phyloP scores from a whole-genome alignment of 179 eudicot genomes.

The Monotropa hypopitys region DNA sequence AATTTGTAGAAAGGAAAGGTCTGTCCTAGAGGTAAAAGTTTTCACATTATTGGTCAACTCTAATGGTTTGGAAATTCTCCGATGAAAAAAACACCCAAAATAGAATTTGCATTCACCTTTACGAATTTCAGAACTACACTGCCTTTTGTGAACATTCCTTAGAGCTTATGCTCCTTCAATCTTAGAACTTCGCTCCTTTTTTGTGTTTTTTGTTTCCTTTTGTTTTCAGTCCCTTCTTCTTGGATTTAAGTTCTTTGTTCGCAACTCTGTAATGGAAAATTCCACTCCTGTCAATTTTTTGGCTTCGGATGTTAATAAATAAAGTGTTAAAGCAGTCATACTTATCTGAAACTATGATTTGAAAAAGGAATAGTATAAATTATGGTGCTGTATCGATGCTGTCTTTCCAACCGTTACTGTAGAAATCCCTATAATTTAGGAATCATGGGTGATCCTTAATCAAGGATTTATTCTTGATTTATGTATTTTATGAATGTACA shows the following conservation, averaged over 20 bases:
- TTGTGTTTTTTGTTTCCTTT: background rate
- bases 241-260: background rate
- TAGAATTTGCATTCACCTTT: too few species aligned
- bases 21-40: background rate
- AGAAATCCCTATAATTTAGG: too few species aligned
- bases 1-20: background rate
- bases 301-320: background rate
- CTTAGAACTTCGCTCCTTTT: background rate
- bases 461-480: too few species aligned
- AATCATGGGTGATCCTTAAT: too few species aligned
- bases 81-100: too few species aligned
- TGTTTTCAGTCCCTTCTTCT: background rate
- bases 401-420: background rate
- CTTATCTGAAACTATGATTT: background rate
- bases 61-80: background rate
- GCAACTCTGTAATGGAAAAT: background rate
- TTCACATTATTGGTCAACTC: background rate
- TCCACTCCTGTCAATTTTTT: background rate
- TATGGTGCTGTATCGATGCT: background rate
- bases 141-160: background rate
- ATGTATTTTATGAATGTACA: too few species aligned
- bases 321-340: background rate
- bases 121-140: background rate
- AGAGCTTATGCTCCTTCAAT: background rate
- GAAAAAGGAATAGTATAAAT: background rate